Conservation (phyloP, 1,284 basidiomycete species). For the Microbotryum intermedium region DNA sequence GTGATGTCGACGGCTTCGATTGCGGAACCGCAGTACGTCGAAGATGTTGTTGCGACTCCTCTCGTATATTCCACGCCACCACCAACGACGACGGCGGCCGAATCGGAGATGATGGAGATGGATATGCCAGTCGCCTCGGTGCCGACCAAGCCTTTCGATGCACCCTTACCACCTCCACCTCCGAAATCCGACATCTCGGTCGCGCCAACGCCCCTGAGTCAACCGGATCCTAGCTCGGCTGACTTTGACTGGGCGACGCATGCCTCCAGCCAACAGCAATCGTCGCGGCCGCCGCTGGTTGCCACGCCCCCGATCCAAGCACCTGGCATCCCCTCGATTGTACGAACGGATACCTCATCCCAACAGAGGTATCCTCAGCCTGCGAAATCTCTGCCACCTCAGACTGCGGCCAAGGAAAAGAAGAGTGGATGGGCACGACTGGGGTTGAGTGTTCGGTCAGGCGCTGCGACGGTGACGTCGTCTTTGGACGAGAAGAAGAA, state of each 20-base stretch:
- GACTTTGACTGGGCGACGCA: constrained; percentile 29
- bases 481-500: constrained; percentile 41
- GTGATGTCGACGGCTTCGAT: background rate
- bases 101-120: constrained; percentile 27
- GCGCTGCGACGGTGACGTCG: background rate
- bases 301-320: background rate
- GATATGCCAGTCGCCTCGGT: constrained; percentile 11
- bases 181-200: constrained; percentile 32
- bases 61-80: too few species aligned
- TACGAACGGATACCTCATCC: background rate
- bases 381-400: constrained; percentile 32
- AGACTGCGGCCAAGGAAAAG: constrained; percentile 53
- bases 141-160: constrained; percentile 42
- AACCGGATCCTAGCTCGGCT: constrained; percentile 9
- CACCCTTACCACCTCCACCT: constrained; percentile 42
- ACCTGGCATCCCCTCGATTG: background rate
- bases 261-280: constrained; percentile 32
- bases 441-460: constrained; percentile 15
- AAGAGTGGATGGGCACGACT: constrained; percentile 51
- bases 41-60: constrained; percentile 29
- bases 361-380: constrained; percentile 11
- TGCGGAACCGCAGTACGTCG: background rate
- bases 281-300: constrained; percentile 31
- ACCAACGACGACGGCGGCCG: too few species aligned
- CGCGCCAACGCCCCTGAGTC: background rate